A percentile compares a stretch with the other conserved stretches of the same genome.
phyloP scores from a whole-genome alignment of 192 early-diverging fungal species.

The Powellomyces hirtus region DNA sequence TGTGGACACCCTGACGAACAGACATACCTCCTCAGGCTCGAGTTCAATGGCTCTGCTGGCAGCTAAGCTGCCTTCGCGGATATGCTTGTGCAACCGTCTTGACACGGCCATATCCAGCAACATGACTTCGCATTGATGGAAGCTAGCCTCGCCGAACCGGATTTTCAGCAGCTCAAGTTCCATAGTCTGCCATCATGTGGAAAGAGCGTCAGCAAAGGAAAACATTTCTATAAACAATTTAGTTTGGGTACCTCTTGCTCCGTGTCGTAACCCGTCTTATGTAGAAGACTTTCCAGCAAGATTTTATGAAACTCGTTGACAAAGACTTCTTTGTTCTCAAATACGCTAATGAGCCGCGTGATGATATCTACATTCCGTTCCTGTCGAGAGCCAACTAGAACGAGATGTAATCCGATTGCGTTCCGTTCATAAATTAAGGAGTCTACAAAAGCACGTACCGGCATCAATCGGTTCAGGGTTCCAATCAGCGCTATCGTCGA shows the following conservation, averaged over 20 bases:
- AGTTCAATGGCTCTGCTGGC: neutral
- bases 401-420: neutral
- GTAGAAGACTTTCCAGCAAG: constrained; percentile 1
- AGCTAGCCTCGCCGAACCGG: constrained; percentile 20
- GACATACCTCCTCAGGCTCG: constrained; percentile 3
- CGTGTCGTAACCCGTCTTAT: constrained; percentile 2
- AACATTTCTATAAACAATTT: too few relatives aligned
- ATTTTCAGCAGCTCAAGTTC: constrained; percentile 21
- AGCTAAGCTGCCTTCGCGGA: neutral
- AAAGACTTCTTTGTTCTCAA: constrained; percentile 10
- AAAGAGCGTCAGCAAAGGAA: too few relatives aligned
- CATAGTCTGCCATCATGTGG: constrained; percentile 10
- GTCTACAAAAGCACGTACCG: neutral
- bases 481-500: constrained; percentile 8
- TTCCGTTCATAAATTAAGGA: neutral
- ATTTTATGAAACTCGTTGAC: constrained; percentile 17
- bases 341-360: constrained; percentile 7
- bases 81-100: constrained; percentile 10
- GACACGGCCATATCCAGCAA: constrained; percentile 21
- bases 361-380: constrained; percentile 22
- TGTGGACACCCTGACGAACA: too few relatives aligned
- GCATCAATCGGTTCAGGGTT: constrained; percentile 22
- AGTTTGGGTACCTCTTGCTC: constrained; percentile 21
- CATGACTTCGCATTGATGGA: constrained; percentile 24
- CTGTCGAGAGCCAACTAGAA: neutral